phyloP scores from a whole-genome alignment of 1,284 basidiomycete genomes.

The Cystobasidiaceae sp. region DNA sequence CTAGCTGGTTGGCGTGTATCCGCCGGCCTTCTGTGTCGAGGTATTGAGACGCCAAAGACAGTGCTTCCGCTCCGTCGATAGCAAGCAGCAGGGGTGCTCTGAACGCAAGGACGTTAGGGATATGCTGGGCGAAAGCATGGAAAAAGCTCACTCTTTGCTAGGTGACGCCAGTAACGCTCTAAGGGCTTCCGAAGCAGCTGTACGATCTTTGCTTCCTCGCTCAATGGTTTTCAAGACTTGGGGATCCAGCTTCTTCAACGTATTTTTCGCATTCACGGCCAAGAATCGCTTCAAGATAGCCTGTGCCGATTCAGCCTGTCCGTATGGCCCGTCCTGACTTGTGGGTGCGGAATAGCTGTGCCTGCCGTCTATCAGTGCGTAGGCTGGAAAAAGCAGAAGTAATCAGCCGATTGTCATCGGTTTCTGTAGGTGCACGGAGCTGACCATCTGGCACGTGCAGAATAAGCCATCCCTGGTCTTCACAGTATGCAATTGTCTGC shows the following conservation, averaged over 20 bases:
- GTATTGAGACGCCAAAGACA: conserved; percentile 3
- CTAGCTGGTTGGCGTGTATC: background rate
- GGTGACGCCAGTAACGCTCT: background rate
- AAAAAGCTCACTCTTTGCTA: background rate
- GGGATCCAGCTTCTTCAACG: background rate
- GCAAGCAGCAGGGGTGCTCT: conserved; percentile 24
- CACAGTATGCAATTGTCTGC: conserved; percentile 19
- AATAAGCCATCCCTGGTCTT: conserved; percentile 11
- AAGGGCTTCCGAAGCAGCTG: background rate
- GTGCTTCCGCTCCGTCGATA: conserved; percentile 29
- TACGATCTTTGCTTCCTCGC: background rate
- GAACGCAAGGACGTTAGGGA: background rate
- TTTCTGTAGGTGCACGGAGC: no score
- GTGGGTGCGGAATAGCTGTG: background rate
- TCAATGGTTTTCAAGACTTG: background rate
- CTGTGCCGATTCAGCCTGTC: conserved; percentile 17
- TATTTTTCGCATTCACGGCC: conserved; percentile 3
- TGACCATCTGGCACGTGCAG: conserved; percentile 20
- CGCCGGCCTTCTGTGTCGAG: background rate
- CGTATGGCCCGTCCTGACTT: background rate
- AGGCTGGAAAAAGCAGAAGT: background rate
- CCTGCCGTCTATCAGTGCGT: conserved; percentile 2
- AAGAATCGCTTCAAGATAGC: conserved; percentile 4
- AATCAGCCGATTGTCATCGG: no score
- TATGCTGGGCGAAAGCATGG: background rate